phyloP scores from a whole-genome alignment of 2,329 filamentous ascomycete species.

The Cladosporium sp. region DNA sequence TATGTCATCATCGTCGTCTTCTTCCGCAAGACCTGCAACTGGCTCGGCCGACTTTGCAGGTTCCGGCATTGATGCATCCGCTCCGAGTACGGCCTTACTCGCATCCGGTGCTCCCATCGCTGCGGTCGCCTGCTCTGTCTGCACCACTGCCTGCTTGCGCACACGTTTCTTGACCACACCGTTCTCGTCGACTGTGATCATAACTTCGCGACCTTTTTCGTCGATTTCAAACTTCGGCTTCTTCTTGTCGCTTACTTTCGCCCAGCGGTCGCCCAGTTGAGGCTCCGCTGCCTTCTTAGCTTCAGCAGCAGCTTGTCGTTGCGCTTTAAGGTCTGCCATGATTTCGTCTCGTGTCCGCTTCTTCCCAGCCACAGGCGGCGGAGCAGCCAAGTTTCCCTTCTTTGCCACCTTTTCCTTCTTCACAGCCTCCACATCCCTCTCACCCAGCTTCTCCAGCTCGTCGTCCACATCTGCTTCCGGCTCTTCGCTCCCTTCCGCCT shows the following conservation, averaged over 20 bases:
- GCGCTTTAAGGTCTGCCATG: constrained; percentile 54
- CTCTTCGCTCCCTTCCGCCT: constrained; percentile 26
- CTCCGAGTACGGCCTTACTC: constrained; percentile 29
- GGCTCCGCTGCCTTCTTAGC: constrained; percentile 43
- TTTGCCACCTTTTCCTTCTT: constrained; percentile 55
- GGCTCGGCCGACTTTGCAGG: constrained; percentile 3
- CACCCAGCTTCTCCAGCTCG: constrained; percentile 49
- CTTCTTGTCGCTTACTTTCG: constrained; percentile 42
- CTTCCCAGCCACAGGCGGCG: constrained; percentile 35
- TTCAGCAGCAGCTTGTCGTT: constrained; percentile 42
- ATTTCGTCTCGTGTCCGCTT: constrained; percentile 57
- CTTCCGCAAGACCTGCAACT: constrained; percentile 15
- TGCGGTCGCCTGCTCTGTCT: constrained; percentile 31
- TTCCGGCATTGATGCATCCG: constrained; percentile 27
- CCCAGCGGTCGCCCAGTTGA: constrained; percentile 32
- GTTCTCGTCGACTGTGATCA: constrained; percentile 55
- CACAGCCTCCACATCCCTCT: constrained; percentile 66
- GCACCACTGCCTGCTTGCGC: constrained; percentile 41
- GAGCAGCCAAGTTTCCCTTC: constrained; percentile 42
- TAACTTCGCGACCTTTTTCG: constrained; percentile 51
- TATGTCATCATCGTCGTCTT: constrained; percentile 57
- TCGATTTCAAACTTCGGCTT: constrained; percentile 54
- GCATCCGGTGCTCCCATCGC: constrained; percentile 22
- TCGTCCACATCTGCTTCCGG: constrained; percentile 34
- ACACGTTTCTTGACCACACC: constrained; percentile 59